These are phyloP conservation scores for Tetrahymena malaccensis DNA, from an alignment of 73 alveolate genomes.

Conservation along the genomic window DNA sequence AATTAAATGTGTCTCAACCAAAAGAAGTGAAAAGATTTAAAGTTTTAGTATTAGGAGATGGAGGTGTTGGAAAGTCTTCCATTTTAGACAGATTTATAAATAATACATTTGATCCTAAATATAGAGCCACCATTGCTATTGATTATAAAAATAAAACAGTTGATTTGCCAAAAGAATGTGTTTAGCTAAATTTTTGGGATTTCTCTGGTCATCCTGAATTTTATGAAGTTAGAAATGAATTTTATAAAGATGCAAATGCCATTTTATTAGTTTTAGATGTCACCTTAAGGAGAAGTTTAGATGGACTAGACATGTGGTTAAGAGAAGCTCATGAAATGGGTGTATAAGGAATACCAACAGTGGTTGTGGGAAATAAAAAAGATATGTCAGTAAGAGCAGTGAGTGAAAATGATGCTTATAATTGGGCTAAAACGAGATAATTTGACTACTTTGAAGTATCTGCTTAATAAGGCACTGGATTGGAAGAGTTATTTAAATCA, in stretches of 20 bases:
- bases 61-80: conserved; percentile 14
- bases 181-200: conserved; percentile 48
- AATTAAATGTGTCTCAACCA: not conserved
- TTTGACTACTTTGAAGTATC: not conserved
- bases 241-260: conserved; percentile 51
- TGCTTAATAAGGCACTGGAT: not conserved
- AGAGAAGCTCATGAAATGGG: not conserved
- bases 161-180: not conserved
- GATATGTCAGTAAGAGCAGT: not conserved
- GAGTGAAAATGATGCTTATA: not conserved
- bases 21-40: not conserved
- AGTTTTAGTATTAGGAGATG: conserved; percentile 19
- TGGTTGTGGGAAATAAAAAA: not conserved
- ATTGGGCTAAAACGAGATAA: not conserved
- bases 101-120: conserved; percentile 6
- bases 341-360: not conserved
- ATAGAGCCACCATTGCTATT: conserved; percentile 26
- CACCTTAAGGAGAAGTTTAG: conserved; percentile 38
- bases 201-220: conserved; percentile 52
- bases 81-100: conserved; percentile 8
- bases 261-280: conserved; percentile 52
- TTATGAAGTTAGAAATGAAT: conserved; percentile 63
- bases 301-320: conserved; percentile 51
- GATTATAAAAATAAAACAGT: conserved; percentile 27
- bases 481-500: not conserved